Evolutionary conservation across 2,329 filamentous ascomycete species (phyloP).

Genomic region (Chaetomiaceae sp.): DNA sequence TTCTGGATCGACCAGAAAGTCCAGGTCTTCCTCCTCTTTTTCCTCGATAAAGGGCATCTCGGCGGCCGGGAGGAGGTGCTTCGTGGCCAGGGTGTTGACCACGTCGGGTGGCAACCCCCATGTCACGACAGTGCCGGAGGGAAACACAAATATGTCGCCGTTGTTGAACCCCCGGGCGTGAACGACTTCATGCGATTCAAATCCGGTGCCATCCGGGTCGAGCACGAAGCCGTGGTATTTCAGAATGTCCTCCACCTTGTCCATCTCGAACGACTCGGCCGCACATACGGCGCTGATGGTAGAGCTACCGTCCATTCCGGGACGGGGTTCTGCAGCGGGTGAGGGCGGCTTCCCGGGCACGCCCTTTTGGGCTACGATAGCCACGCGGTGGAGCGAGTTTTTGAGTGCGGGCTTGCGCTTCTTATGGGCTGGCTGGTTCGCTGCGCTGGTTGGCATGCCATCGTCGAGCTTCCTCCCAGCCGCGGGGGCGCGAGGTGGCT

Average conservation of each 20-base stretch:
- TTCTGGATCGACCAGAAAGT: conserved; percentile 72
- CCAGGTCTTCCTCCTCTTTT: conserved; percentile 83
- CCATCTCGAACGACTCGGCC: conserved; percentile 62
- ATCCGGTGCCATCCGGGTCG: conserved; percentile 57
- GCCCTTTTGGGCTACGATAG: conserved; percentile 73
- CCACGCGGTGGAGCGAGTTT: conserved; percentile 76
- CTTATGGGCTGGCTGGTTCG: conserved; percentile 24
- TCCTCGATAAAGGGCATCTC: conserved; percentile 65
- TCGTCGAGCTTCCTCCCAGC: neutral
- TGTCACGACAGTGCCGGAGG: conserved; percentile 86
- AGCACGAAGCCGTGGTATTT: conserved; percentile 56
- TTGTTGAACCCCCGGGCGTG: conserved; percentile 58
- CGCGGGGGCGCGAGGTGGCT: neutral
- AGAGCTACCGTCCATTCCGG: conserved; percentile 34
- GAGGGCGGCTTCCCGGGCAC: conserved; percentile 36
- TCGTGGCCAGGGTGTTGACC: conserved; percentile 64
- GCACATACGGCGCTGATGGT: conserved; percentile 58
- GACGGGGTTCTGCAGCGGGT: conserved; percentile 22
- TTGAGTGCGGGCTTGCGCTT: conserved; percentile 54
- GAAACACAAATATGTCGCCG: conserved; percentile 93
- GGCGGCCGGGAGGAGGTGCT: conserved; percentile 70
- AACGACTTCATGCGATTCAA: conserved; percentile 59
- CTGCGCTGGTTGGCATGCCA: conserved; percentile 6
- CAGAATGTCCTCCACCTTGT: conserved; percentile 53
- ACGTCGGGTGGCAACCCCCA: conserved; percentile 82